Percentiles rank a stretch among this genome's conserved stretches.
Evolutionary conservation across 208 protist species (phyloP).

Genomic region (Balamuthia mandrillaris): DNA sequence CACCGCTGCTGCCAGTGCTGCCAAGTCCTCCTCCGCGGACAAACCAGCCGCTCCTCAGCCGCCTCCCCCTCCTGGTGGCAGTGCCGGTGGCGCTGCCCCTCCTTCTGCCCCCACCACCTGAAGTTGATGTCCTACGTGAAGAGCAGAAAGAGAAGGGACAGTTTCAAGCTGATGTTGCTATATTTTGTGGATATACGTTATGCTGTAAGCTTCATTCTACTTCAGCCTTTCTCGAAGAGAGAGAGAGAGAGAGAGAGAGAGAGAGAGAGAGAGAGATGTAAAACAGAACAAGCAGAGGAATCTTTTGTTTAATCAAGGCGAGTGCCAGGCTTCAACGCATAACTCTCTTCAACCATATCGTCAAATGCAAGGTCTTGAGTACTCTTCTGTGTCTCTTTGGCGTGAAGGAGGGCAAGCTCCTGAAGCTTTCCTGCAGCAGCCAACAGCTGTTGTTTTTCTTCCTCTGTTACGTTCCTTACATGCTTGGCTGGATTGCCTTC

Average conservation of each 20-base stretch:
- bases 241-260: too few relatives aligned
- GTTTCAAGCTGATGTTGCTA: too few relatives aligned
- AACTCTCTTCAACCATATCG: background rate
- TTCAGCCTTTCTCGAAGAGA: too few relatives aligned
- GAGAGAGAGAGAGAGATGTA: too few relatives aligned
- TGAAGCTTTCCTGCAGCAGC: background rate
- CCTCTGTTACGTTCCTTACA: slow-evolving; percentile 1
- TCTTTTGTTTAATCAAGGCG: background rate
- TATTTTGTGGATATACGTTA: background rate
- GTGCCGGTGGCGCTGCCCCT: too few relatives aligned
- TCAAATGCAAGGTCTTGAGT: background rate
- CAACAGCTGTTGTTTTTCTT: background rate
- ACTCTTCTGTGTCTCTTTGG: background rate
- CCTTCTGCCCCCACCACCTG: too few relatives aligned
- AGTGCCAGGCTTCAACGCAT: background rate
- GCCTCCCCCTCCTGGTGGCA: too few relatives aligned
- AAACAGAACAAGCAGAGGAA: background rate
- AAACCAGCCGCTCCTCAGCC: too few relatives aligned
- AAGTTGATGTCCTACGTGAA: too few relatives aligned
- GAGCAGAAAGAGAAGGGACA: too few relatives aligned
- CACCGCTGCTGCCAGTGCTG: too few relatives aligned
- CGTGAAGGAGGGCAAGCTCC: background rate
- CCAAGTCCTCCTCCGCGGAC: too few relatives aligned
- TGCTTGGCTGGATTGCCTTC: slow-evolving; percentile 21
- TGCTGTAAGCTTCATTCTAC: background rate